Base-by-base conservation (phyloP, 306 rosid species). In the Mucuna pruriens region DNA sequence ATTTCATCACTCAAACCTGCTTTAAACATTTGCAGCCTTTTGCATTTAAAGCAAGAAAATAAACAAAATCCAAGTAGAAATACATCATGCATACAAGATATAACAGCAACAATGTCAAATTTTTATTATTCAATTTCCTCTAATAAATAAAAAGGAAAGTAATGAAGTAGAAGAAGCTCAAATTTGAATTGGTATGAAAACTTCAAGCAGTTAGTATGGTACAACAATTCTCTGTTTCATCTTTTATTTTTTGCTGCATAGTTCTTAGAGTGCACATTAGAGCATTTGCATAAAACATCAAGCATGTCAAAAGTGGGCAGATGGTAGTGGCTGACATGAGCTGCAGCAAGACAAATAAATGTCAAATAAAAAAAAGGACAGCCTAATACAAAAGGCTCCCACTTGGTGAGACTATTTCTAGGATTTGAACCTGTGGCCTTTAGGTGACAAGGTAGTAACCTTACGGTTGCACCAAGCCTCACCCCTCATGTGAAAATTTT, bases 101-200 rank as follows among this genome's bases (percentile, higher is more conserved):
- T 26, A 40, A 73, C 63, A 57, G 25, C 12, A 66, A 33, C 69
- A 78, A 78, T 40, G 71, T 73, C 34, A 64, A 48, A 11, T 54
- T 31, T 46, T 51, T 39, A 49, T 6, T 60, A 29, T 45, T 68
- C 46, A 33, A 34, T 76, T 57, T 57, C 36, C 51, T 77, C 79
- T 5, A 38, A 67, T 44, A 31, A 63, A 40, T 22, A 31, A 45
- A 54, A 65, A 25, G 29, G 10, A 38, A 46, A 58, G 54, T 12
- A 63, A 36, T 66, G 42, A 62, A 22, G 73, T 66, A 64, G 36
- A 72, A 78, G 73, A 82, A 64, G 71, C 55, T 62, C 60, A 22
- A 71, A 71, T 40, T 49, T 26, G 71, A 51, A 61, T 52, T 22
- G 71, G 69, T 60, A 60, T 60, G 74, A 57, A 68, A 75, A 79